phyloP scores from a whole-genome alignment of 2,329 filamentous ascomycete genomes.

The Bipolaris gigantea region DNA sequence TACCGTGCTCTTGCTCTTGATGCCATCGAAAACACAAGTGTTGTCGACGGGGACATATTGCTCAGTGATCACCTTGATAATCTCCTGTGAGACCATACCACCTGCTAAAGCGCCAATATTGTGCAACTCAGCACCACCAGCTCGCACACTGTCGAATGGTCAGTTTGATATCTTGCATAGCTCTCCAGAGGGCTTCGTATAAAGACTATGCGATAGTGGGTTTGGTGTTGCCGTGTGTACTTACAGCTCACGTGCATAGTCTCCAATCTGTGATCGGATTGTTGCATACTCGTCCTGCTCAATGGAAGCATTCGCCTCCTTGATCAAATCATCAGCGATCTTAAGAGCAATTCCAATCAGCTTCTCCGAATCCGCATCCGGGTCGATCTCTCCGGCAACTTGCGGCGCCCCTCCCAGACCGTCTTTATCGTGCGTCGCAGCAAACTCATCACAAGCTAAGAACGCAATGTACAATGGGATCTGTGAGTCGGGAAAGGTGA shows the following conservation, averaged over 20 bases:
- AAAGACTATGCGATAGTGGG: background rate
- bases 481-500: constrained; percentile 51
- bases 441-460: constrained; percentile 54
- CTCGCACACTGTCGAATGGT: constrained; percentile 60
- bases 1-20: constrained; percentile 58
- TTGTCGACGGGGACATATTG: constrained; percentile 68
- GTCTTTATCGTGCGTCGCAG: constrained; percentile 46
- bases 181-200: background rate
- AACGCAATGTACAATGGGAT: constrained; percentile 56
- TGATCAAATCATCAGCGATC: constrained; percentile 48
- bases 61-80: constrained; percentile 82
- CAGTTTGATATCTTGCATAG: background rate
- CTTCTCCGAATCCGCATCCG: constrained; percentile 43
- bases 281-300: constrained; percentile 48
- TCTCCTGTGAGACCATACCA: constrained; percentile 93
- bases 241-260: constrained; percentile 50
- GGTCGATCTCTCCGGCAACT: constrained; percentile 42
- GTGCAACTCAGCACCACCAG: constrained; percentile 83
- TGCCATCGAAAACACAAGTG: constrained; percentile 64
- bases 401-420: constrained; percentile 38
- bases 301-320: constrained; percentile 45
- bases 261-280: constrained; percentile 40
- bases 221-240: constrained; percentile 15
- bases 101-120: constrained; percentile 87
- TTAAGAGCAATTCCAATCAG: constrained; percentile 49